Evolutionary conservation across 2,329 filamentous ascomycete genomes (phyloP).

Genomic region (Colletotrichum sansevieriae): DNA sequence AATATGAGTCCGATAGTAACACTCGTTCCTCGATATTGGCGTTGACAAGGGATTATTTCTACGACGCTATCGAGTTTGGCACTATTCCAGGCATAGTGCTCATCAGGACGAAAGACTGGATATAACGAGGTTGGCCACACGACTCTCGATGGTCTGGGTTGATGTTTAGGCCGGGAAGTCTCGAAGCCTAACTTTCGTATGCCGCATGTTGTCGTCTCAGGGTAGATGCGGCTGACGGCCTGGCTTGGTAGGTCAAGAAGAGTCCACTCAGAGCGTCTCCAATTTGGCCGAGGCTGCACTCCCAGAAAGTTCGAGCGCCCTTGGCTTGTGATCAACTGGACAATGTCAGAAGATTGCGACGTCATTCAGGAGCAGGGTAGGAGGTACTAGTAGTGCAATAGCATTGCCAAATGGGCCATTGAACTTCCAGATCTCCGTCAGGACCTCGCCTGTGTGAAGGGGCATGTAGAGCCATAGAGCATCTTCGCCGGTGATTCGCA

Average conservation of each 20-base stretch:
- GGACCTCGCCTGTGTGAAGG: background rate
- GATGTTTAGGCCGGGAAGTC: background rate
- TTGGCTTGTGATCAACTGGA: no score
- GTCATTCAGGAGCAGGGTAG: no score
- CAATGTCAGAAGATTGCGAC: no score
- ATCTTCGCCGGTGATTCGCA: background rate
- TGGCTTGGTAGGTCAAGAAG: no score
- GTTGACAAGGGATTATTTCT: background rate
- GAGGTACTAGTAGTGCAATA: no score
- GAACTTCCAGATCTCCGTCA: constrained; percentile 3
- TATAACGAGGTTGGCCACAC: constrained; percentile 15
- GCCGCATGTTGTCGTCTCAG: background rate
- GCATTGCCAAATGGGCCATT: no score
- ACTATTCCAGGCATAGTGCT: constrained; percentile 5
- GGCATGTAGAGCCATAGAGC: constrained; percentile 15
- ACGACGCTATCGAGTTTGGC: constrained; percentile 2
- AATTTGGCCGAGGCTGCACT: no score
- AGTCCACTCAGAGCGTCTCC: no score
- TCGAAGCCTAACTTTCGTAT: constrained; percentile 8
- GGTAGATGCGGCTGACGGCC: constrained; percentile 14
- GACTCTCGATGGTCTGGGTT: background rate
- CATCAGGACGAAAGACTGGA: background rate
- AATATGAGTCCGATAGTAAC: no score
- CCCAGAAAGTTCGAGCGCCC: no score
- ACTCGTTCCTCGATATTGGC: background rate